Conservation (phyloP, 305 asterid species). For the Fraxinus platypoda region DNA sequence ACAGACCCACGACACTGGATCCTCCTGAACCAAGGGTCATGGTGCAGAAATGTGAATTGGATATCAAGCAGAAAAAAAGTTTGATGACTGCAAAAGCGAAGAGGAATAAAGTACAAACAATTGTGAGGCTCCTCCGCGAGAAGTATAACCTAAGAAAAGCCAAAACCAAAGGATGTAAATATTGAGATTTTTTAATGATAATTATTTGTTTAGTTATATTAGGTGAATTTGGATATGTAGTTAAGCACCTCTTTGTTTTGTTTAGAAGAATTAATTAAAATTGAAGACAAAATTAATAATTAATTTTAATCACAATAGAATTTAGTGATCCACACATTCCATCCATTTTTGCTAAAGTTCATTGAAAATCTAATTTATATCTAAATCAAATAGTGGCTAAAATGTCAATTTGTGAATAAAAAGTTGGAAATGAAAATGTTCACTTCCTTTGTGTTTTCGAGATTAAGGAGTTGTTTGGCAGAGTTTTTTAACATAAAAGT, state of each 20-base stretch:
- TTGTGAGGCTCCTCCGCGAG: neutral
- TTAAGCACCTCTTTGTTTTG: neutral
- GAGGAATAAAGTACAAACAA: neutral
- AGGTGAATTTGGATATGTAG: neutral
- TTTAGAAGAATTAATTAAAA: neutral
- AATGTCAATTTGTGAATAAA: neutral
- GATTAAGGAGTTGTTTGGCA: neutral
- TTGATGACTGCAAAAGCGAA: neutral
- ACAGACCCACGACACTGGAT: slow-evolving; percentile 48
- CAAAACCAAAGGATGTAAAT: neutral
- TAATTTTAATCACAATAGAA: too few relatives aligned
- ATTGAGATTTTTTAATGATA: neutral
- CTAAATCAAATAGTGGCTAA: neutral
- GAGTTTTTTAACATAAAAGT: too few relatives aligned
- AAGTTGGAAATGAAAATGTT: neutral
- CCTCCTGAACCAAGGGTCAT: slow-evolving; percentile 63
- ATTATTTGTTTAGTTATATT: neutral
- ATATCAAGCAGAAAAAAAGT: neutral
- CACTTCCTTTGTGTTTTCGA: neutral
- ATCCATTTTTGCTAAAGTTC: neutral
- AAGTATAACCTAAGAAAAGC: neutral
- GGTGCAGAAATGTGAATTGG: slow-evolving; percentile 14
- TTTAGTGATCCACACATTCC: neutral
- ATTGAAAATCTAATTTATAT: neutral
- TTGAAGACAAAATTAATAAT: neutral